Evolutionary conservation across 2,329 filamentous ascomycete species (phyloP), one percentile per base, ranked within the genome.

Genomic region (Fonsecaea nubica): DNA sequence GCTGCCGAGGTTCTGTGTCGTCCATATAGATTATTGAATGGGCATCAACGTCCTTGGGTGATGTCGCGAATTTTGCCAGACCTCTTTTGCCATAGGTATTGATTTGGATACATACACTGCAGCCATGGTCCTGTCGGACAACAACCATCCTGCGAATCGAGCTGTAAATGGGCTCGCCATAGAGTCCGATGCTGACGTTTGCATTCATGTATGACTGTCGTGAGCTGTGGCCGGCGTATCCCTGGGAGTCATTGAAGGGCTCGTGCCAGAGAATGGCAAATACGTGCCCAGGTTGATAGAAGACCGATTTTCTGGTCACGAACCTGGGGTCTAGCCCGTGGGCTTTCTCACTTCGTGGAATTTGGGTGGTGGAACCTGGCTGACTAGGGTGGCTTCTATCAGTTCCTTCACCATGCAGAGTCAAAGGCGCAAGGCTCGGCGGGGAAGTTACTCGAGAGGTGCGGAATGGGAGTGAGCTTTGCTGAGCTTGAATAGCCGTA

Each of bases 11-110:
- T 36, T 15, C n/a, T 45, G 57, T 48, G 33, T 63, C 69, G 25
- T 58, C 55, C 72, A 75, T 77, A 58, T 80, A 76, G 2, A 82
- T 74, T 1, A 79, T 67, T 0, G 80, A 72, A 68, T 82, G 81
- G 5, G 78, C 76, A 1, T 61, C 61, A 18, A 69, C 52, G 12
- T 68, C 66, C 12, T 35, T 42, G 4, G 74, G 65, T 25, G 76
- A 71, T 3, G 80, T 74, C 0, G 76, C 77, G 1, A 25, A 62
- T 60, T 82, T 82, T 0, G 71, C 64, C 1, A 78, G 72, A 0
- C 78, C 81, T 30, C 76, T 72, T 0, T 72, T 69, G 6, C 74
- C 64, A 53, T 83, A 82, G 0, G 80, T 82, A 2, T 70, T 74
- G 10, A 83, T 79, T 0, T 77, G 74, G n/a, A 78, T 67, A 60